Evolutionary conservation across 139 green algal species (phyloP).

Genomic region (Coelastrella sp.): DNA sequence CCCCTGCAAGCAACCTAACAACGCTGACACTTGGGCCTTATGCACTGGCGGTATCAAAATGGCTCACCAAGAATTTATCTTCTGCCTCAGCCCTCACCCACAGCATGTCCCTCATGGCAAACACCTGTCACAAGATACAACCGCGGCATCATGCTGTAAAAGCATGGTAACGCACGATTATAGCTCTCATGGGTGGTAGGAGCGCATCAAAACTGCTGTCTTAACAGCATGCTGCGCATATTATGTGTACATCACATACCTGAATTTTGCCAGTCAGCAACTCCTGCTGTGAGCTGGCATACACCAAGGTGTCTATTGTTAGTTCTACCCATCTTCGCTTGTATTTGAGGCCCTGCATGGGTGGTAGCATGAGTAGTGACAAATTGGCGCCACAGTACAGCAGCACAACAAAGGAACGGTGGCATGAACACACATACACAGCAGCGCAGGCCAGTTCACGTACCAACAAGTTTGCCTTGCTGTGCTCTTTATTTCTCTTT

Average conservation of each 20-base stretch:
- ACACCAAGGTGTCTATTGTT: slow-evolving; percentile 35
- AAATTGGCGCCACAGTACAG: not conserved
- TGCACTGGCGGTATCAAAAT: too few species aligned
- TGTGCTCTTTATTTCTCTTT: slow-evolving; percentile 26
- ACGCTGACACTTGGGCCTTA: too few species aligned
- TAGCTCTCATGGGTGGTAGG: too few species aligned
- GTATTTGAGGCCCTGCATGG: slow-evolving; percentile 33
- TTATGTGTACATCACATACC: not conserved
- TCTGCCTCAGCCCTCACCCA: slow-evolving; percentile 9
- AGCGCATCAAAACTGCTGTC: too few species aligned
- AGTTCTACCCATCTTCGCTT: slow-evolving; percentile 46
- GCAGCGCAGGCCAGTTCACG: not conserved
- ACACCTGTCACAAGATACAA: not conserved
- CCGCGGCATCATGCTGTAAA: too few species aligned
- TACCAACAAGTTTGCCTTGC: slow-evolving; percentile 25
- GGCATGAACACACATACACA: too few species aligned
- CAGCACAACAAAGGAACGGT: not conserved
- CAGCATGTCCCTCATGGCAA: slow-evolving; percentile 14
- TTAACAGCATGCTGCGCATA: too few species aligned
- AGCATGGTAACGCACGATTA: too few species aligned
- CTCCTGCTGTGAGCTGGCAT: slow-evolving; percentile 18
- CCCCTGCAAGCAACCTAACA: too few species aligned
- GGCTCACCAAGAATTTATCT: slow-evolving; percentile 25
- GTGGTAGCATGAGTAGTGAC: not conserved
- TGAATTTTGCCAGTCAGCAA: slow-evolving; percentile 26